phyloP scores from a whole-genome alignment of 345 rosid genomes.

The Eucalyptus globulus region DNA sequence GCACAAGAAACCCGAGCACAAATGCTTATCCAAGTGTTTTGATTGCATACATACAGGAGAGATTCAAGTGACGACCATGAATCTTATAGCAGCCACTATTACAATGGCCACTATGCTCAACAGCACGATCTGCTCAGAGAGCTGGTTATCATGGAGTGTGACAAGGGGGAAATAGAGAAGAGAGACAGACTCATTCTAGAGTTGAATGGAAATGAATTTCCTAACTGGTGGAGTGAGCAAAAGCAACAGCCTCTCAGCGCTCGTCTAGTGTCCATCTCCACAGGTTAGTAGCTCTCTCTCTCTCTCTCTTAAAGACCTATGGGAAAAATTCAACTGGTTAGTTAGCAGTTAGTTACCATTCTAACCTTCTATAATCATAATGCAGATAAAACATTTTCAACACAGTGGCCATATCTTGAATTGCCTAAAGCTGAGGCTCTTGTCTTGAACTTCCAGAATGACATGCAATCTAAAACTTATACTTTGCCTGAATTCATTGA shows the following conservation, averaged over 20 bases:
- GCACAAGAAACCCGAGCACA: neutral
- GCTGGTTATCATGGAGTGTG: conserved; percentile 15
- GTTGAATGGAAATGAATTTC: conserved; percentile 12
- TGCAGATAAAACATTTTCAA: conserved; percentile 41
- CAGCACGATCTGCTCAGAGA: conserved; percentile 44
- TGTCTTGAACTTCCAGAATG: conserved; percentile 12
- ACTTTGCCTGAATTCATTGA: conserved; percentile 35
- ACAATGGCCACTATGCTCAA: conserved; percentile 6
- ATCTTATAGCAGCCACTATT: conserved; percentile 8
- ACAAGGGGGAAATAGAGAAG: neutral
- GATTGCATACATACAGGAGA: conserved; percentile 15
- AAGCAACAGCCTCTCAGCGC: conserved; percentile 5
- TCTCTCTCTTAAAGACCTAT: neutral
- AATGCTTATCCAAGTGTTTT: neutral
- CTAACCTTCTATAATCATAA: neutral
- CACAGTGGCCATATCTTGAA: conserved; percentile 18
- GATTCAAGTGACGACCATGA: conserved; percentile 15
- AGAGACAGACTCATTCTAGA: conserved; percentile 24
- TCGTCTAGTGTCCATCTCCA: conserved; percentile 27
- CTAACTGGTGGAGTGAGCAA: conserved; percentile 29
- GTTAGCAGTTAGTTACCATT: neutral
- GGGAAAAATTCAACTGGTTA: neutral
- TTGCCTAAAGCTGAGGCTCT: conserved; percentile 31
- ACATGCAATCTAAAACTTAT: conserved; percentile 6
- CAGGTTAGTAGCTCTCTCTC: conserved; percentile 9